Evolutionary conservation across 2,329 filamentous ascomycete species (phyloP).

Genomic region (Fusarium euwallaceae): DNA sequence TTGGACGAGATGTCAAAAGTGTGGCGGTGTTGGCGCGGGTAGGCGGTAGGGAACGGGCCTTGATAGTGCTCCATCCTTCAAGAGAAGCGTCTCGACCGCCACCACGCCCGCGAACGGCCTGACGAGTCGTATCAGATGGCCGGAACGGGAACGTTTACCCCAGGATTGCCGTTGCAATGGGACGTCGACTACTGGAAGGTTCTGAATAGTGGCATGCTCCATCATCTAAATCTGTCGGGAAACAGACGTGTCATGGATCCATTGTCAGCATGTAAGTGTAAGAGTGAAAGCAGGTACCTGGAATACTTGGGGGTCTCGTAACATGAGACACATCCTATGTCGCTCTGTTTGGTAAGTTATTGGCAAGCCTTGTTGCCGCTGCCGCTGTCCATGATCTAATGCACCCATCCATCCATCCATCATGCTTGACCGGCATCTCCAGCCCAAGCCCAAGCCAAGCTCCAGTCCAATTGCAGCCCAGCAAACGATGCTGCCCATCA

Average conservation of each 20-base stretch:
- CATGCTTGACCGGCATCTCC: slow-evolving; percentile 6
- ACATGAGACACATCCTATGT: slow-evolving; percentile 8
- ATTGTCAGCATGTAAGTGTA: background rate
- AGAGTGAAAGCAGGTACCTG: background rate
- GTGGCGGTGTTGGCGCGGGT: slow-evolving; percentile 1
- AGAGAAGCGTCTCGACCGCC: slow-evolving; percentile 38
- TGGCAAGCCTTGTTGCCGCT: slow-evolving; percentile 21
- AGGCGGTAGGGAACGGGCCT: background rate
- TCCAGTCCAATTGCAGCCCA: slow-evolving; percentile 37
- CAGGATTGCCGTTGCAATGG: slow-evolving; percentile 42
- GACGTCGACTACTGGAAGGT: slow-evolving; percentile 19
- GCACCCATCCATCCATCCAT: slow-evolving; percentile 16
- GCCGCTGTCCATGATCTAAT: slow-evolving; percentile 6
- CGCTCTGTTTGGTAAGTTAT: background rate
- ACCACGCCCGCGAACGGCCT: slow-evolving; percentile 22
- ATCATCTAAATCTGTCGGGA: background rate
- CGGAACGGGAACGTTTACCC: slow-evolving; percentile 33
- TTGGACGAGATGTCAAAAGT: background rate
- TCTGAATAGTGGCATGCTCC: slow-evolving; percentile 34
- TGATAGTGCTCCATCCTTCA: background rate
- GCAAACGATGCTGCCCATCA: slow-evolving; percentile 10
- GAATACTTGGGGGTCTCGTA: background rate
- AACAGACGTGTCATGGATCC: background rate
- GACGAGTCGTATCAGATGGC: slow-evolving; percentile 39
- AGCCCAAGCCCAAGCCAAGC: slow-evolving; percentile 2